Percentiles rank a stretch among this genome's conserved stretches.
Conservation (phyloP, 2,329 filamentous ascomycete species). For the Cordyceps farinosa region DNA sequence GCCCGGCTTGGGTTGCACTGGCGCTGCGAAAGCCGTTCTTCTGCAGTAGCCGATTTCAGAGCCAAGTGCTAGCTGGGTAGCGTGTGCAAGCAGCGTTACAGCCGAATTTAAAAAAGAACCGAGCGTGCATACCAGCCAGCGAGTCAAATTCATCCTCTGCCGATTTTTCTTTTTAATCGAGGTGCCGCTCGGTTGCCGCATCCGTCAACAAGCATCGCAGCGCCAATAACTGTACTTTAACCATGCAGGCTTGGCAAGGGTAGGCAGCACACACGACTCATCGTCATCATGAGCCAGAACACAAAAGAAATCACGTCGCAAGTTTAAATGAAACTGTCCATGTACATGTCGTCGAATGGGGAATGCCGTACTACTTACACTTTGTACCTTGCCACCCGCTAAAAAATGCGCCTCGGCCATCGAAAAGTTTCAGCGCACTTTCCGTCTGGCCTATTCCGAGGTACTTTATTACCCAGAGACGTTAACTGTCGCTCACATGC, state of each 20-base stretch:
- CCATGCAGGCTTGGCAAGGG: background rate
- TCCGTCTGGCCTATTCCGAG: background rate
- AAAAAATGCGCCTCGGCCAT: slow-evolving; percentile 9
- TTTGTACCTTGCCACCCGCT: background rate
- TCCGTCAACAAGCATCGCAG: background rate
- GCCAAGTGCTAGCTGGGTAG: background rate
- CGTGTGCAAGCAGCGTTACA: background rate
- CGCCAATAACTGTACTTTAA: background rate
- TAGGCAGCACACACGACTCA: background rate
- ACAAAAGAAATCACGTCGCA: background rate
- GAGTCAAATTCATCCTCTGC: too few species aligned
- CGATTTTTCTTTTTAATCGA: background rate
- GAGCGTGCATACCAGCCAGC: background rate
- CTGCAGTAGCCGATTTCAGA: background rate
- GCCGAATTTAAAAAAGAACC: background rate
- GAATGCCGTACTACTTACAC: background rate
- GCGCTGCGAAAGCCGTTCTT: background rate
- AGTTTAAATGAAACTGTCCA: too few species aligned
- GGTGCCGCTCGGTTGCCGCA: background rate
- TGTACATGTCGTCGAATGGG: too few species aligned
- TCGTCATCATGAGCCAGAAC: background rate
- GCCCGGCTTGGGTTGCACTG: background rate
- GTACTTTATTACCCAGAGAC: background rate
- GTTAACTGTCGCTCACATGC: too few species aligned
- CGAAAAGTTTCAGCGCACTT: slow-evolving; percentile 4